Conservation (phyloP, 768 basidiomycete species). For the Kwoniella bestiolae region DNA sequence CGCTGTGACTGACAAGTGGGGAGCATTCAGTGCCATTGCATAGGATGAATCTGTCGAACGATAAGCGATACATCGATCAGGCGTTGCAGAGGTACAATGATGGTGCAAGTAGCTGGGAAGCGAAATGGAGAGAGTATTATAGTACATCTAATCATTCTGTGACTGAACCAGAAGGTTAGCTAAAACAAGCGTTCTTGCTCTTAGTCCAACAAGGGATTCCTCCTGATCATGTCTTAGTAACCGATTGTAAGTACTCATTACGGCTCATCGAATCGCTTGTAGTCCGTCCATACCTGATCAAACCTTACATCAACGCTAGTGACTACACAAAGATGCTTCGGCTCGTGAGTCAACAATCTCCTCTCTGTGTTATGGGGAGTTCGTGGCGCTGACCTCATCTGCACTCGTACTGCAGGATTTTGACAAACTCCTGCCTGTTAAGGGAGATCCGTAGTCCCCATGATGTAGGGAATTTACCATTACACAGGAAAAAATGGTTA, state of each 20-base stretch:
- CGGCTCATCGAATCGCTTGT: too few species aligned
- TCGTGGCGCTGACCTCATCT: not conserved
- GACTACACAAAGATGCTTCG: slow-evolving; percentile 19
- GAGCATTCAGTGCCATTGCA: slow-evolving; percentile 23
- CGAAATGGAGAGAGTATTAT: slow-evolving; percentile 23
- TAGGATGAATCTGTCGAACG: not conserved
- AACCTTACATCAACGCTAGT: too few species aligned
- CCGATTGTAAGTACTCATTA: slow-evolving; percentile 23
- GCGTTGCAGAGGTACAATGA: slow-evolving; percentile 24
- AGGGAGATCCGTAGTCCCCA: slow-evolving; percentile 8
- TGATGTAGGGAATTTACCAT: slow-evolving; percentile 14
- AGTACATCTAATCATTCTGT: too few species aligned
- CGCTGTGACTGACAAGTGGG: not conserved
- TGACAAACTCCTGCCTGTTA: slow-evolving; percentile 21
- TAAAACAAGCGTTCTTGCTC: too few species aligned
- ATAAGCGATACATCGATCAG: slow-evolving; percentile 12
- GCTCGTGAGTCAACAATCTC: slow-evolving; percentile 3
- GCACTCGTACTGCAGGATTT: too few species aligned
- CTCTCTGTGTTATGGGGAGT: not conserved
- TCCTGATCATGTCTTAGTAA: slow-evolving; percentile 15
- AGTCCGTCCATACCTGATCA: too few species aligned
- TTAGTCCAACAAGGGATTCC: slow-evolving; percentile 18
- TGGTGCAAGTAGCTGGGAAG: slow-evolving; percentile 13
- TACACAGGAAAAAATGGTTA: slow-evolving; percentile 18
- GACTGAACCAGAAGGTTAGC: too few species aligned